A percentile compares a stretch with the other conserved stretches of the same genome.
Evolutionary conservation across 2,329 filamentous ascomycete genomes (phyloP).

Genomic region (Grosmannia serpens): DNA sequence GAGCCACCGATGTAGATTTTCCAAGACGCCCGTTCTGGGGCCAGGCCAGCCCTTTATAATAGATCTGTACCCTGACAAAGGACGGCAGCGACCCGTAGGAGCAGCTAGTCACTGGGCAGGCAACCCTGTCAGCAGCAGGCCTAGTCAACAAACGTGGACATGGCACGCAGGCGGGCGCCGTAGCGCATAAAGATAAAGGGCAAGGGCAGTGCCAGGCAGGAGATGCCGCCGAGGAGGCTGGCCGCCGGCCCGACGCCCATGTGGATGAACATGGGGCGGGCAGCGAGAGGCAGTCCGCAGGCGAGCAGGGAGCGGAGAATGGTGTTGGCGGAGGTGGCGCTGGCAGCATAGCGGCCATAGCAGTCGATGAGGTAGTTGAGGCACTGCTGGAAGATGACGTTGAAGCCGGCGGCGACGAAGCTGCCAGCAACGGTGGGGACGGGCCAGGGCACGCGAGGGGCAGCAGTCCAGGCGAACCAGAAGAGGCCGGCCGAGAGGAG

Average conservation of each 20-base stretch:
- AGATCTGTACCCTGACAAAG: too few species aligned
- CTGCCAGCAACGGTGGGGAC: constrained; percentile 10
- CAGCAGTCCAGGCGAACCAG: constrained; percentile 14
- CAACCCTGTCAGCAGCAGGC: not conserved
- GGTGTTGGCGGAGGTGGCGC: constrained; percentile 53
- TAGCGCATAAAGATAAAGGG: constrained; percentile 29
- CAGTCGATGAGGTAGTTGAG: constrained; percentile 42
- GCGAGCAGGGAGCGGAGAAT: constrained; percentile 46
- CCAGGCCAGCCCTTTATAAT: too few species aligned
- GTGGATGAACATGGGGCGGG: constrained; percentile 45
- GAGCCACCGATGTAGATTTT: too few species aligned
- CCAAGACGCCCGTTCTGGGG: too few species aligned
- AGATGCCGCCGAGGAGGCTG: constrained; percentile 22
- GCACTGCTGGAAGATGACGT: constrained; percentile 34
- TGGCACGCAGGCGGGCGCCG: constrained; percentile 6
- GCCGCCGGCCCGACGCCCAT: constrained; percentile 12
- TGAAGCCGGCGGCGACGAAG: constrained; percentile 34
- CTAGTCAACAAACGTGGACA: constrained; percentile 7
- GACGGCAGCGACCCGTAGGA: too few species aligned
- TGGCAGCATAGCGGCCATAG: constrained; percentile 47
- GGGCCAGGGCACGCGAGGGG: constrained; percentile 8
- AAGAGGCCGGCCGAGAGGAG: constrained; percentile 31
- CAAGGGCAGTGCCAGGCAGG: constrained; percentile 30
- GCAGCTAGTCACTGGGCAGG: too few species aligned
- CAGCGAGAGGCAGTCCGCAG: constrained; percentile 48